A percentile compares a stretch with the other conserved stretches of the same genome.
phyloP scores from a whole-genome alignment of 2,329 filamentous ascomycete species.

The Colletotrichum kahawae region DNA sequence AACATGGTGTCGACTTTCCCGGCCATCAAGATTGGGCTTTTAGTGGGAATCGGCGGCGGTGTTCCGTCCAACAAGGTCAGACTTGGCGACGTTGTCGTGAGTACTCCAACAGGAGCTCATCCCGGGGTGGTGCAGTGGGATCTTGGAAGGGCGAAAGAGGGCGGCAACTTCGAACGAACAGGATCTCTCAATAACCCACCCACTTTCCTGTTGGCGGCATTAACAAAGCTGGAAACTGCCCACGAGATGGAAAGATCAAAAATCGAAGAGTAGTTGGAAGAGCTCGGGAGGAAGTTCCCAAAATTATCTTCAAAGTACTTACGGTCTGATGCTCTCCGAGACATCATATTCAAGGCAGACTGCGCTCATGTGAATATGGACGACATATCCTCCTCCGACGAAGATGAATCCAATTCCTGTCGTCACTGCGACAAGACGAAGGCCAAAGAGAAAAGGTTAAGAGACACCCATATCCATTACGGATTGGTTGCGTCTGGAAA shows the following conservation, averaged over 20 bases:
- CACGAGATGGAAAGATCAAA: conserved; percentile 7
- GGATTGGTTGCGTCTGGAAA: conserved; percentile 36
- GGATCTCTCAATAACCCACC: conserved; percentile 6
- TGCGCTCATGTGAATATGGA: neutral
- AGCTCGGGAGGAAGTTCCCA: neutral
- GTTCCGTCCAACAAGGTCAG: conserved; percentile 10
- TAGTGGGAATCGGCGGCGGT: conserved; percentile 31
- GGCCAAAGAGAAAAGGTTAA: neutral
- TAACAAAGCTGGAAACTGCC: neutral
- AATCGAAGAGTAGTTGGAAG: neutral
- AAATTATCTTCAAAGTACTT: neutral
- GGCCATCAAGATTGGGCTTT: neutral
- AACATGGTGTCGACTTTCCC: neutral
- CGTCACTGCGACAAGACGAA: neutral
- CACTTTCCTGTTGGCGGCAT: neutral
- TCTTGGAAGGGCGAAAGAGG: neutral
- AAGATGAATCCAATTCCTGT: neutral
- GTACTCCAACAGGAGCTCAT: neutral
- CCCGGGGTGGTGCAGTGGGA: conserved; percentile 24
- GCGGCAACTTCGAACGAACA: neutral
- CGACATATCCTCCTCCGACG: neutral
- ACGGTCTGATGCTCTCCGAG: neutral
- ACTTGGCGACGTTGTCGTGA: conserved; percentile 23
- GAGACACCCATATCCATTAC: conserved; percentile 22
- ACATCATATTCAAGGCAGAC: conserved; percentile 14